A percentile compares a stretch with the other conserved stretches of the same genome.
These are phyloP conservation scores for Kodamaea suecica DNA, from an alignment of 1,139 yeast species.

Conservation along the genomic window DNA sequence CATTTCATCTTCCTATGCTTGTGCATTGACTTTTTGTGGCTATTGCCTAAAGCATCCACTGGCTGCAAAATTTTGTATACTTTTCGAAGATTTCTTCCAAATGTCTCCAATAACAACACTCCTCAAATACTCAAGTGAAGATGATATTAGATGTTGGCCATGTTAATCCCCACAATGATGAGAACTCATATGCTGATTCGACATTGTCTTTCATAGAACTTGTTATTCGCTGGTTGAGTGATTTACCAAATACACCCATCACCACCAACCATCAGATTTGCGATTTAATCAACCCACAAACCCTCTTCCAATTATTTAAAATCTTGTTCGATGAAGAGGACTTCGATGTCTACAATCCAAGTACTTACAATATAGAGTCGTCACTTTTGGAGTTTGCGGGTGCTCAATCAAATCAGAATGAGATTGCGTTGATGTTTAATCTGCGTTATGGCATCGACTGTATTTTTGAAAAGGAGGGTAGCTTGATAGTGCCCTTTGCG, in stretches of 20 bases:
- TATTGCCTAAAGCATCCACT: no score
- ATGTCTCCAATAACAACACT: no score
- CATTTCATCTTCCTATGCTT: no score
- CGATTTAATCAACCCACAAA: conserved; percentile 16
- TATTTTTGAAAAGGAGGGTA: not conserved
- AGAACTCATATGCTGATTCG: not conserved
- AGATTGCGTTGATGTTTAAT: conserved; percentile 1
- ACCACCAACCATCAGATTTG: conserved; percentile 8
- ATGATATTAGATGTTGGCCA: no score
- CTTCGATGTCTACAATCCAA: conserved; percentile 7
- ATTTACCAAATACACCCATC: conserved; percentile 22
- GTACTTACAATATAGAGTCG: conserved; percentile 4
- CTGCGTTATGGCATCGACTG: not conserved
- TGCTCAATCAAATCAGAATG: conserved; percentile 2
- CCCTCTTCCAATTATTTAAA: conserved; percentile 14
- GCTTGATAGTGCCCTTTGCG: conserved; percentile 9
- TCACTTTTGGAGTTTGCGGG: conserved; percentile 1
- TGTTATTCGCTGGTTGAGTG: conserved; percentile 25
- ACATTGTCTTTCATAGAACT: conserved; percentile 14
- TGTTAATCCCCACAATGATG: no score
- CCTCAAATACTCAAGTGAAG: no score
- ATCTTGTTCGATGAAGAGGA: conserved; percentile 18
- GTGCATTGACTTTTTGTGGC: conserved; percentile 2
- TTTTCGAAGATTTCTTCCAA: no score
- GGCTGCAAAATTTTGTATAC: no score